A percentile compares a stretch with the other conserved stretches of the same genome.
Evolutionary conservation across 2,329 filamentous ascomycete species (phyloP).

Genomic region (Tolypocladium paradoxum): DNA sequence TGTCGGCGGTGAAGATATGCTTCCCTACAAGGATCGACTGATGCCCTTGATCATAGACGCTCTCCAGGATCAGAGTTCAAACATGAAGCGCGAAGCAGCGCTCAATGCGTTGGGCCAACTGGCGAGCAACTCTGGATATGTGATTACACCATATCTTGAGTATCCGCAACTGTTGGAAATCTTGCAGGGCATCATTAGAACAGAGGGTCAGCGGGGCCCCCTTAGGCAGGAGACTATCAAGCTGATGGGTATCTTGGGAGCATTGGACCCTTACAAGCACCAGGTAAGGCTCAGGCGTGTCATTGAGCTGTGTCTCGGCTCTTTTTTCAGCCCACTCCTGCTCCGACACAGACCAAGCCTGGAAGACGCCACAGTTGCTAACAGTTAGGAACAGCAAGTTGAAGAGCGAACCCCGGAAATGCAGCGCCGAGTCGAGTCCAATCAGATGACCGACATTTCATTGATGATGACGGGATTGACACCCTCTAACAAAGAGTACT

Average conservation of each 20-base stretch:
- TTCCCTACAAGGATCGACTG: constrained; percentile 76
- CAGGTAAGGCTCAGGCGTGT: constrained; percentile 38
- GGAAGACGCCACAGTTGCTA: neutral
- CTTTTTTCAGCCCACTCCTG: neutral
- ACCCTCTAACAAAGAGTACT: constrained; percentile 96
- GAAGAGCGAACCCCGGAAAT: constrained; percentile 80
- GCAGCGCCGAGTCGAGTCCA: constrained; percentile 53
- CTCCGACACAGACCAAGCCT: neutral
- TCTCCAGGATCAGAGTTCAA: constrained; percentile 85
- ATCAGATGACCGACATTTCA: constrained; percentile 79
- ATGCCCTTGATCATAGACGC: constrained; percentile 95
- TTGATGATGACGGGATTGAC: constrained; percentile 97
- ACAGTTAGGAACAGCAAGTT: constrained; percentile 45
- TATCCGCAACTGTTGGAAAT: constrained; percentile 91
- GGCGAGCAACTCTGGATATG: constrained; percentile 93
- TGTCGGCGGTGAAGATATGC: constrained; percentile 90
- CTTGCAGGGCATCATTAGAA: constrained; percentile 86
- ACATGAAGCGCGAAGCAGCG: constrained; percentile 81
- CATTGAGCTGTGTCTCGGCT: neutral
- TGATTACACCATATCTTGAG: constrained; percentile 90
- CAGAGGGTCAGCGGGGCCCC: constrained; percentile 71
- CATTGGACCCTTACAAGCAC: constrained; percentile 91
- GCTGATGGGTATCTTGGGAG: constrained; percentile 87
- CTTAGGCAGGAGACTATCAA: constrained; percentile 93
- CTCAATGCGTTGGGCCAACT: constrained; percentile 84